phyloP scores from a whole-genome alignment of 352 stramenopile genomes.

The Pythium apleroticum region DNA sequence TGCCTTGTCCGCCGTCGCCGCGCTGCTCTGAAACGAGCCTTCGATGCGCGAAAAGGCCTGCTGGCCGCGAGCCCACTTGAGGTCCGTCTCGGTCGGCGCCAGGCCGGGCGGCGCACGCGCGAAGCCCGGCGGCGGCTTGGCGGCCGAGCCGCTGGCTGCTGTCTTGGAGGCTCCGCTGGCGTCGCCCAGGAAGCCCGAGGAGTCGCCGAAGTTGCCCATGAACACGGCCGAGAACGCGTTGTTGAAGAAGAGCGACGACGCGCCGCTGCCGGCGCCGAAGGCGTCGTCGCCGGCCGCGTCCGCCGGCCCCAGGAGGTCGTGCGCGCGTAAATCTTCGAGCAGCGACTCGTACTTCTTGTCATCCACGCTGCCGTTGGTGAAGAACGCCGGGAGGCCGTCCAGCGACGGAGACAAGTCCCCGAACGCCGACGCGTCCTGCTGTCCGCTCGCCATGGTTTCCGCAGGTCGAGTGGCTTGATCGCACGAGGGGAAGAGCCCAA shows the following conservation, averaged over 20 bases:
- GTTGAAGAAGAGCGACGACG: conserved; percentile 82
- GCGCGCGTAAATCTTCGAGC: conserved; percentile 78
- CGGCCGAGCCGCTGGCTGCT: neutral
- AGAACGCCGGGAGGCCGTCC: conserved; percentile 70
- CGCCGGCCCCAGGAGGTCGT: conserved; percentile 77
- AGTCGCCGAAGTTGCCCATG: conserved; percentile 75
- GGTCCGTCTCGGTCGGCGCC: conserved; percentile 55
- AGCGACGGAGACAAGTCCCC: conserved; percentile 36
- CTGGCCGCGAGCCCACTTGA: conserved; percentile 80
- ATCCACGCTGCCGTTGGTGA: conserved; percentile 76
- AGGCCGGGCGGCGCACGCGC: conserved; percentile 50
- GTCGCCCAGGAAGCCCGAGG: conserved; percentile 10
- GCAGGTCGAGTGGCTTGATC: neutral
- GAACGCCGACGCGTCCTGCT: conserved; percentile 31
- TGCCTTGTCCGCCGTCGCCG: conserved; percentile 18
- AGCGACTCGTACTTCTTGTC: conserved; percentile 88
- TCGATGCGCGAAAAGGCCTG: conserved; percentile 70
- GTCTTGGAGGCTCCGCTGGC: conserved; percentile 9
- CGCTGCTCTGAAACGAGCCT: conserved; percentile 38
- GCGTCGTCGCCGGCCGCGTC: conserved; percentile 33
- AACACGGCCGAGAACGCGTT: conserved; percentile 84
- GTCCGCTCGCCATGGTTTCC: conserved; percentile 11
- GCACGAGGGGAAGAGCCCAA: neutral
- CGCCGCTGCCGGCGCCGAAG: conserved; percentile 26
- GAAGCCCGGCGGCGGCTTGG: conserved; percentile 56